Base-by-base conservation (phyloP, 306 rosid genomes). In the Cucumis cinereus region DNA sequence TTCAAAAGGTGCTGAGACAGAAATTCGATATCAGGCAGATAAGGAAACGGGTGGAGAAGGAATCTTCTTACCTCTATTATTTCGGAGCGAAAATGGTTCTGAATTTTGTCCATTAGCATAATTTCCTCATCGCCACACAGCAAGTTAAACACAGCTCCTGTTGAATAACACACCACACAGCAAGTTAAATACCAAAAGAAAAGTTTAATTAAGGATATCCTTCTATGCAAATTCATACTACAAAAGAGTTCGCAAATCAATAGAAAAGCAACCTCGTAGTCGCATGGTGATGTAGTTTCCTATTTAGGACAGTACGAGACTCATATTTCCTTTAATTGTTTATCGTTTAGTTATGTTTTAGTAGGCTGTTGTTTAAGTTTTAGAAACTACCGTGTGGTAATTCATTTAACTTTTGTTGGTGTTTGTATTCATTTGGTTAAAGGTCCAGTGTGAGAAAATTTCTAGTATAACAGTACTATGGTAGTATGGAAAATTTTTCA, bases 71-170 rank as follows among this genome's bases (percentile, higher is more conserved):
- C 92, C 89, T 86, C 89, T 57, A 61, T 54, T 45, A 86, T 43
- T 45, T 50, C 77, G 40, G 86, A 73, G 61, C 83, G 85, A 74
- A 89, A 89, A 76, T 89, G 82, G 2, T 30, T 30, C 79, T 84
- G 87, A 81, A 89, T 89, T 82, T 85, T 86, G 0, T 79, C 67
- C 86, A 89, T 80, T 36, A 78, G 68, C 17, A 13, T 75, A 41
- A 67, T 80, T 57, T 89, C 92, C 80, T 63, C 66, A 7, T 85
- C 78, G 17, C 54, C 81, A 54, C 85, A 84, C 69, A 88, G 53
- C 86, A 89, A 69, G 84, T 89, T 86, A 81, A 88, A 89, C 8
- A 89, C 92, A 78, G 90, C 89, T 35, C 90, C 89, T 88, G 81
- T 58, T 74, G 41, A 7, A 45, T 43, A 20, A 43, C 57, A 70